Conservation (phyloP, 2,329 filamentous ascomycete species). For the Phyllosticta citrichinensis region DNA sequence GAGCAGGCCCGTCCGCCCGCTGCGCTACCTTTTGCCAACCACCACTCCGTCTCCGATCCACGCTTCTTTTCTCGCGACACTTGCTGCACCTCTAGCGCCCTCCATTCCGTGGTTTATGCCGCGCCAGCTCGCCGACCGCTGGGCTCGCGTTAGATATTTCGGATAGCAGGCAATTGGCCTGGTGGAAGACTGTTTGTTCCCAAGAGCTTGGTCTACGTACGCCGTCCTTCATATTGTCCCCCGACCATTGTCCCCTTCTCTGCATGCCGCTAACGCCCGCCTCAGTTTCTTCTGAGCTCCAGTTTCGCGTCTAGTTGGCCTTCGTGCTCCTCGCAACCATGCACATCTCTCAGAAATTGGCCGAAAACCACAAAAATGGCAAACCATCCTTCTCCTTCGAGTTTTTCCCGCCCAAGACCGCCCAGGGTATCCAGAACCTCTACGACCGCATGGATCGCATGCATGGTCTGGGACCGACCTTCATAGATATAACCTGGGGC, state of each 20-base stretch:
- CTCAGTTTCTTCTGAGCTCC: neutral
- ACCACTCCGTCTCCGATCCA: conserved; percentile 1
- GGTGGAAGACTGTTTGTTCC: conserved; percentile 1
- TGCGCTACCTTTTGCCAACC: neutral
- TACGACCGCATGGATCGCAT: conserved; percentile 99
- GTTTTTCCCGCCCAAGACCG: conserved; percentile 97
- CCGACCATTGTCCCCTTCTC: neutral
- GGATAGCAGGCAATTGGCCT: conserved; percentile 25
- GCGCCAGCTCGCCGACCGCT: conserved; percentile 43
- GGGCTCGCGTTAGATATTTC: conserved; percentile 37
- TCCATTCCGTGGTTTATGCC: conserved; percentile 37
- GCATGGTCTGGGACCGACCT: conserved; percentile 86
- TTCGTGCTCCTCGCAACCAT: conserved; percentile 45
- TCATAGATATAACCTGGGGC: conserved; percentile 98
- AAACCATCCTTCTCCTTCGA: conserved; percentile 95
- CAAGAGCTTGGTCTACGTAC: neutral
- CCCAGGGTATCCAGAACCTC: conserved; percentile 94
- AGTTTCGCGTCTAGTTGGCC: neutral
- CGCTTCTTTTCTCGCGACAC: neutral
- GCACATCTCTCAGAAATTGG: conserved; percentile 91
- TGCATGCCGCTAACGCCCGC: neutral
- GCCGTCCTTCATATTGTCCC: neutral
- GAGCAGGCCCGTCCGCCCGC: conserved; percentile 1
- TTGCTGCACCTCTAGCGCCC: neutral
- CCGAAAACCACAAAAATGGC: conserved; percentile 66